Conservation (phyloP, 371 early-diverging fungal species). For the Modicella reniformis region DNA sequence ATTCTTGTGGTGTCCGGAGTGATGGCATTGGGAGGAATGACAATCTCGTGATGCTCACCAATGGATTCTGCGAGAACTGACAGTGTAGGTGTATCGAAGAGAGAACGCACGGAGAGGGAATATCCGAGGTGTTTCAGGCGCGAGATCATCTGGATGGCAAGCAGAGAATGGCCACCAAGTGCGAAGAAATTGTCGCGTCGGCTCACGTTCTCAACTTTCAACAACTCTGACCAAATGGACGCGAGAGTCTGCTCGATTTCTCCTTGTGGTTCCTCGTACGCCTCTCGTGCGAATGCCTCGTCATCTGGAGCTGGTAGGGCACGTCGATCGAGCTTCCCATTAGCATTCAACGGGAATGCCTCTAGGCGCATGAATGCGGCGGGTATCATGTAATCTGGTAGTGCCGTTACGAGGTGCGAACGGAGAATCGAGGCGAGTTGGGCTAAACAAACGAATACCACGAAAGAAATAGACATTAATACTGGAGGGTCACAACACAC, state of each 20-base stretch:
- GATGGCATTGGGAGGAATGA: slow-evolving; percentile 19
- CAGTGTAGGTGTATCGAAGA: slow-evolving; percentile 14
- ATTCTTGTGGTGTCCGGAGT: not conserved
- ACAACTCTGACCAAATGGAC: slow-evolving; percentile 19
- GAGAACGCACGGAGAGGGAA: not conserved
- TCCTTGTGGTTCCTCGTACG: slow-evolving; percentile 22
- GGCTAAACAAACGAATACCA: no score
- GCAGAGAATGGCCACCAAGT: slow-evolving; percentile 43
- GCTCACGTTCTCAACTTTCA: slow-evolving; percentile 15
- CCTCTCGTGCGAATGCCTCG: slow-evolving; percentile 1
- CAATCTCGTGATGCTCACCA: not conserved
- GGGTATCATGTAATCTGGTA: no score
- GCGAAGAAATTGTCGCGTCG: slow-evolving; percentile 30
- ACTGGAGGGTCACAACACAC: no score
- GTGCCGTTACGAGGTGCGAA: no score
- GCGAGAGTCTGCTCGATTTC: slow-evolving; percentile 19
- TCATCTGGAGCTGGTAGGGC: slow-evolving; percentile 16
- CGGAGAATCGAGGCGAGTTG: no score
- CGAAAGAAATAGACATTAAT: no score
- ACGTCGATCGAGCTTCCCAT: no score
- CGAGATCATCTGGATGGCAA: slow-evolving; percentile 25
- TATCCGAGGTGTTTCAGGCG: not conserved
- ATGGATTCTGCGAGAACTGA: slow-evolving; percentile 8
- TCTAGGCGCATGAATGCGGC: no score
- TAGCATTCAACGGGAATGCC: no score